phyloP scores from a whole-genome alignment of 2,329 filamentous ascomycete species.

The Podosphaera fusca region DNA sequence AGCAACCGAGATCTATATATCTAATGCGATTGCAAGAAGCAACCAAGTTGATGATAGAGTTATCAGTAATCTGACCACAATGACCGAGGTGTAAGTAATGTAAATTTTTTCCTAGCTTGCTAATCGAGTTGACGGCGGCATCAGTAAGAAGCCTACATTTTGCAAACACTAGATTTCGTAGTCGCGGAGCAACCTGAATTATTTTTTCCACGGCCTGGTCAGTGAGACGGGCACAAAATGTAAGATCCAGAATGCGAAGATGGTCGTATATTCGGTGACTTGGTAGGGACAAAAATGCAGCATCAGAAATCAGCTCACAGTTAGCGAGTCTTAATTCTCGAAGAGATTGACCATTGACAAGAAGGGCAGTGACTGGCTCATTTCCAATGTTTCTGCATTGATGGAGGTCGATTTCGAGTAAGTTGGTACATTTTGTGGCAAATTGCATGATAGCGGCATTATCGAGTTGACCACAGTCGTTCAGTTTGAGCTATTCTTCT shows the following conservation, averaged over 20 bases:
- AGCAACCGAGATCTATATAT: conserved; percentile 96
- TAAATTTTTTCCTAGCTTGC: conserved; percentile 76
- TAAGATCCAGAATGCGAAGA: conserved; percentile 79
- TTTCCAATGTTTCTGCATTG: conserved; percentile 66
- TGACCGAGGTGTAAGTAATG: conserved; percentile 94
- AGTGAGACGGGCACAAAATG: conserved; percentile 62
- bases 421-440: conserved; percentile 68
- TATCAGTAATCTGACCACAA: conserved; percentile 75
- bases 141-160: conserved; percentile 92
- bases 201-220: conserved; percentile 79
- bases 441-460: conserved; percentile 68
- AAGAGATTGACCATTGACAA: conserved; percentile 59
- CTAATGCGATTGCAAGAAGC: conserved; percentile 76
- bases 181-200: conserved; percentile 59
- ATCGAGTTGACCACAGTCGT: conserved; percentile 67
- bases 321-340: conserved; percentile 73
- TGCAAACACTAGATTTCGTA: conserved; percentile 79
- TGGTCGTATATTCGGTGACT: conserved; percentile 52
- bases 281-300: conserved; percentile 66
- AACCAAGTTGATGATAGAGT: conserved; percentile 65
- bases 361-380: conserved; percentile 56
- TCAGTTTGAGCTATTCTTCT: conserved; percentile 56
- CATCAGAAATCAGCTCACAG: conserved; percentile 65
- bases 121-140: conserved; percentile 64
- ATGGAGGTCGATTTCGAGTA: conserved; percentile 89